phyloP scores from a whole-genome alignment of 805 yeast genomes.

The Helenozyma rhizophorensis region DNA sequence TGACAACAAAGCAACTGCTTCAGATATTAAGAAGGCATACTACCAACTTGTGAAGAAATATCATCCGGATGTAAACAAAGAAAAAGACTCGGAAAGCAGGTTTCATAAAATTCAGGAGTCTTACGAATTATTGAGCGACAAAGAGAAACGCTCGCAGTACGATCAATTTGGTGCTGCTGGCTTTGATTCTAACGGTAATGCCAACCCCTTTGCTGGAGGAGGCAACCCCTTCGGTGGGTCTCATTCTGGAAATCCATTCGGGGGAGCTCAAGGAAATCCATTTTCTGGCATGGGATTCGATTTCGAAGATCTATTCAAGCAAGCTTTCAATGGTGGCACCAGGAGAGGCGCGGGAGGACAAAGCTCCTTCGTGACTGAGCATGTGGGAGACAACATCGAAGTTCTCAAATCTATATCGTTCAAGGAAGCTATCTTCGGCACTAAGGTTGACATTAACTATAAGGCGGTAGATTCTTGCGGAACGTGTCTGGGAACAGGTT shows the following conservation, averaged over 20 bases:
- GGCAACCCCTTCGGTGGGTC: conserved; percentile 40
- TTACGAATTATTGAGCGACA: conserved; percentile 85
- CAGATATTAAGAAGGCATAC: conserved; percentile 94
- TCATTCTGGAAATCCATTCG: conserved; percentile 39
- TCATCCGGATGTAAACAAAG: conserved; percentile 97
- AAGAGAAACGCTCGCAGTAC: conserved; percentile 78
- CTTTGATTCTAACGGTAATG: conserved; percentile 57
- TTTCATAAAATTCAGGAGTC: conserved; percentile 94
- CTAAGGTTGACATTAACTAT: conserved; percentile 60
- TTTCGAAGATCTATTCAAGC: conserved; percentile 44
- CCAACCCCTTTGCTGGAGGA: conserved; percentile 45
- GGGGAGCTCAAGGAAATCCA: conserved; percentile 42
- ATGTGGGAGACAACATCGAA: conserved; percentile 85
- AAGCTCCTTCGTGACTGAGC: conserved; percentile 58
- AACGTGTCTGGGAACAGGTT: conserved; percentile 81
- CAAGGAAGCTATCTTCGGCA: conserved; percentile 86
- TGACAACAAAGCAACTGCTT: conserved; percentile 58
- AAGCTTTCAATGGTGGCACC: conserved; percentile 43
- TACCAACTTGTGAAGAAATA: conserved; percentile 87
- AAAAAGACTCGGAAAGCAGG: conserved; percentile 76
- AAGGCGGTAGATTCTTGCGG: conserved; percentile 71
- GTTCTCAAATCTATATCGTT: conserved; percentile 68
- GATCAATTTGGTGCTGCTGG: conserved; percentile 92
- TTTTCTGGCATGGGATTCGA: conserved; percentile 51
- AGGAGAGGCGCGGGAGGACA: conserved; percentile 30